Conservation (phyloP, 179 eudicot species). For the Beta corolliflora region DNA sequence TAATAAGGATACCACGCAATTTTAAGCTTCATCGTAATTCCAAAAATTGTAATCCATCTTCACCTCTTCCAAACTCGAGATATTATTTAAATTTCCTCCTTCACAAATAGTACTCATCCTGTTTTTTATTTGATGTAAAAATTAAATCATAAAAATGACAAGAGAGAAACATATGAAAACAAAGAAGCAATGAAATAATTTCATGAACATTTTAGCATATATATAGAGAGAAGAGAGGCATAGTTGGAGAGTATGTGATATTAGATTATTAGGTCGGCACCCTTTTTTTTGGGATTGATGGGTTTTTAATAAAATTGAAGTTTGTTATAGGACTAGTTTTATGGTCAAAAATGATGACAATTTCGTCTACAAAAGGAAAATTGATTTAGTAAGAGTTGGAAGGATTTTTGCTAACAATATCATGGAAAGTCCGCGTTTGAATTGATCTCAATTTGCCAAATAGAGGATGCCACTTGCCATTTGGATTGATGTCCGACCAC, state of each 20-base stretch:
- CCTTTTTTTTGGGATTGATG: background rate
- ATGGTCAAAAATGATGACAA: slow-evolving; percentile 7
- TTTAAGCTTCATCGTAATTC: slow-evolving; percentile 25
- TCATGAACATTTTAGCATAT: background rate
- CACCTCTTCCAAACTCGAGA: slow-evolving; percentile 25
- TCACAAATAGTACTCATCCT: slow-evolving; percentile 11
- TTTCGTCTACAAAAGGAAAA: background rate
- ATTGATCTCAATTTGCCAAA: slow-evolving; percentile 6
- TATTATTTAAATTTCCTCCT: background rate
- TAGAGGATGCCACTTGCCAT: background rate
- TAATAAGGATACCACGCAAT: slow-evolving; percentile 30
- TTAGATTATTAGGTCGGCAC: background rate
- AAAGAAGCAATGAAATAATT: background rate
- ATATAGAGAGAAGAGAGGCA: background rate
- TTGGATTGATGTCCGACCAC: background rate
- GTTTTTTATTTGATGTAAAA: background rate
- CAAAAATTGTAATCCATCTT: slow-evolving; percentile 24
- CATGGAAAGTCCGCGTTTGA: slow-evolving; percentile 4
- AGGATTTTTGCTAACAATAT: background rate
- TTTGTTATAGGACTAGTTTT: background rate
- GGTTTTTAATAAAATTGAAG: background rate
- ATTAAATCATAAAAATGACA: background rate
- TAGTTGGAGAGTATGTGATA: background rate
- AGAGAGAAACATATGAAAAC: background rate
- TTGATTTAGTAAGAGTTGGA: slow-evolving; percentile 15